Evolutionary conservation across 306 rosid genomes (phyloP), one percentile per base, ranked within the genome.

Genomic region (Clitoria ternatea): DNA sequence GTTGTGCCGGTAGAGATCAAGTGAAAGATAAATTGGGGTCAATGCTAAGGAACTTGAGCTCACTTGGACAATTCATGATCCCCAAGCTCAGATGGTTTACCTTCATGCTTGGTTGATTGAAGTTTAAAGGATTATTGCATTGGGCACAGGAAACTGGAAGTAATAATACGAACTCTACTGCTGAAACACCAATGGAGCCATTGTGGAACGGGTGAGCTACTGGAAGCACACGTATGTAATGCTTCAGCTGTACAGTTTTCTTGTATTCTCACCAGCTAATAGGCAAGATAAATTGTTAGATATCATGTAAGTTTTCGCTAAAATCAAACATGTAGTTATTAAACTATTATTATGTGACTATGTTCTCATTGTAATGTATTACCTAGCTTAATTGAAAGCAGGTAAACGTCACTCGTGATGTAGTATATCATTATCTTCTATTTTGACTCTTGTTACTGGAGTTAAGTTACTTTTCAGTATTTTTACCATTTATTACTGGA

Each of bases 1-100:
- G 73, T 30, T 62, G n/a, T 54, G 65, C 47, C 61, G 77, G 52
- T 23, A 60, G 70, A 61, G 49, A 67, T 79, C 35, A 23, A 52
- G 77, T 52, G 60, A 74, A 74, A 66, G 72, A 69, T 77, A 66
- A 53, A 77, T 48, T 36, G 4, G 30, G 18, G 49, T 33, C 80
- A 45, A 42, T 64, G 13, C 44, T 40, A 12, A 26, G 40, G 52
- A 62, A 69, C 62, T 61, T 52, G 61, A 59, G 75, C 76, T 47
- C 30, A 27, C 43, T 54, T 43, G 59, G 77, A 23, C 66, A 73
- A 30, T 15, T 69, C 63, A 27, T 66, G 33, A 30, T 9, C 56
- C 43, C 62, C 17, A 39, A 59, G 61, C 60, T 59, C 37, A 40
- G 67, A 48, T 37, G 59, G 5, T 72, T 61, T 43, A 53, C 66